Base-by-base conservation (phyloP, 306 rosid species). In the Prunus mira region DNA sequence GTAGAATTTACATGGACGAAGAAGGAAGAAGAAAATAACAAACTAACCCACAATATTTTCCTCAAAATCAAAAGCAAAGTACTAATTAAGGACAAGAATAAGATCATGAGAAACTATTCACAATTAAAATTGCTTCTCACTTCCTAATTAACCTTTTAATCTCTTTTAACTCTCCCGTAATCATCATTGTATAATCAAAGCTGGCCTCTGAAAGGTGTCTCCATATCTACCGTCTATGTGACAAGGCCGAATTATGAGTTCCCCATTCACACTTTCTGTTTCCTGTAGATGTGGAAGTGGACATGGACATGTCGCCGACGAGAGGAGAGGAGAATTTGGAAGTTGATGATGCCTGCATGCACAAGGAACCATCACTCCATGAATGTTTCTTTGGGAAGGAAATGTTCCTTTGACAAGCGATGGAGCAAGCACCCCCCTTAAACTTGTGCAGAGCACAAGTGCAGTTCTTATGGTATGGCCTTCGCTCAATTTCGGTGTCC, bases 381-480 rank as follows among this genome's bases (percentile, higher is more conserved):
- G 49, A 51, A 10, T 68, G 55, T 43, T 78, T 88, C 78, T 51
- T 83, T 55, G 78, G 75, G 73, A 82, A 86, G 0, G 88, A 82
- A 50, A 88, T 50, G 57, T 12, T 67, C 45, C 71, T 82, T 19
- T 65, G 32, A 47, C 64, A n/a, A 17, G 18, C 9, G 30, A 20
- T 24, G 47, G 22, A 18, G 10, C 1, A 17, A 30, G 20, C 3
- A 56, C 46, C 71, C 24, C 5, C 2, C 12, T 69, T 27, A 4
- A 61, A 69, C 50, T 41, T 74, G 67, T 77, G 78, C 8, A 80
- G 81, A 9, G 82, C 77, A n/a, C 84, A 84, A 6, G 64, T 25
- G 62, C 88, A 84, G 76, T 81, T 78, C 47, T 78, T 78, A 57
- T 81, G 97, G 85, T 88, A 91, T 19, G 98, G 98, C 77, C 96